These are phyloP conservation scores for Rhynchospora tenuis DNA, from an alignment of 176 grass and related monocot genomes.

Conservation along the genomic window DNA sequence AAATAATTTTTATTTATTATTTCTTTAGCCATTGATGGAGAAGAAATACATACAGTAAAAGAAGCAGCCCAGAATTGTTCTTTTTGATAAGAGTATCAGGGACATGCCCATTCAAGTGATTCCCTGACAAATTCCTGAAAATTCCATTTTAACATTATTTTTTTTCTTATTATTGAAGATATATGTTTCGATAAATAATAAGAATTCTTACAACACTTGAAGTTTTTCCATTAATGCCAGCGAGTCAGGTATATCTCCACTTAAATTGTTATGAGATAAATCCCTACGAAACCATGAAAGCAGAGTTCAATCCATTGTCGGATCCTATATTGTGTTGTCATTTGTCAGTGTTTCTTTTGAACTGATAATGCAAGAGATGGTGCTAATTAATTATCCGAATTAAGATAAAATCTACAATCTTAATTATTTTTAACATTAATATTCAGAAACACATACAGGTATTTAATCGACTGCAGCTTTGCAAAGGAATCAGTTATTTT, in stretches of 20 bases:
- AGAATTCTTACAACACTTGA: not conserved
- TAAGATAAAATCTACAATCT: not conserved
- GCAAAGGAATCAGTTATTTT: not conserved
- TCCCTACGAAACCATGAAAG: slow-evolving; percentile 26
- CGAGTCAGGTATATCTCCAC: slow-evolving; percentile 49
- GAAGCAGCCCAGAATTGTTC: not conserved
- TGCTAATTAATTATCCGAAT: not conserved
- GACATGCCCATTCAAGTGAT: not conserved
- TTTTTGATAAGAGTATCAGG: not conserved
- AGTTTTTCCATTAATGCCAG: slow-evolving; percentile 40
- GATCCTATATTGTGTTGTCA: not conserved
- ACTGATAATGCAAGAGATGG: slow-evolving; percentile 21
- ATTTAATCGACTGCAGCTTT: not conserved
- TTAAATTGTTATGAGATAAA: slow-evolving; percentile 58
- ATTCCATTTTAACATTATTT: not conserved
- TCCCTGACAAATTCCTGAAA: not conserved
- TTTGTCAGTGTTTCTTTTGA: not conserved
- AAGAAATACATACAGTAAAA: not conserved
- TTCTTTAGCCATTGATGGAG: not conserved
- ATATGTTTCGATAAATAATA: not conserved
- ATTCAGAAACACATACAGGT: not conserved
- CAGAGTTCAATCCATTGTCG: not conserved
- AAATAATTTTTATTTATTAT: not conserved
- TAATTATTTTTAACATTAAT: not conserved
- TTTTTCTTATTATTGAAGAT: not conserved